Conservation (phyloP, 2,329 filamentous ascomycete species). For the Ophiostoma sp. region DNA sequence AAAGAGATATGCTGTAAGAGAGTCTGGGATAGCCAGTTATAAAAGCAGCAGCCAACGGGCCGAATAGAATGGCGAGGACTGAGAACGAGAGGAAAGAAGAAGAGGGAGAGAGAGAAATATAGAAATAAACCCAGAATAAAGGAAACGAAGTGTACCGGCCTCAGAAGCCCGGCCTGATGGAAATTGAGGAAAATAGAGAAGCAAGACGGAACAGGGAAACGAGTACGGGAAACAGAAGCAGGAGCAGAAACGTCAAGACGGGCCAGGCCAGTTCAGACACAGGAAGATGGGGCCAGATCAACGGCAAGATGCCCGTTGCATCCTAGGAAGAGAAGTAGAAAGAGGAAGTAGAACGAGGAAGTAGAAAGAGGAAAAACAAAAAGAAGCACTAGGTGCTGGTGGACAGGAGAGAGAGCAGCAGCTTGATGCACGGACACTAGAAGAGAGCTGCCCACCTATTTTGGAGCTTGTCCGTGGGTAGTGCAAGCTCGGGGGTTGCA, state of each 20-base stretch:
- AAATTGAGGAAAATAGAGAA: neutral
- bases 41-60: neutral
- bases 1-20: neutral
- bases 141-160: neutral
- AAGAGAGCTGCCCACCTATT: neutral
- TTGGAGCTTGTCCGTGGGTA: too few species aligned
- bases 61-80: neutral
- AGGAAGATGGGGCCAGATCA: neutral
- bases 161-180: neutral
- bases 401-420: neutral
- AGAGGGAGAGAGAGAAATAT: neutral
- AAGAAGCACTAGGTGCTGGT: neutral
- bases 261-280: neutral
- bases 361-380: neutral
- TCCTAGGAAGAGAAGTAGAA: slow-evolving; percentile 9
- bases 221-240: neutral
- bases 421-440: neutral
- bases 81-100: neutral
- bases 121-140: neutral
- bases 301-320: slow-evolving; percentile 14
- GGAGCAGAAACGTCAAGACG: neutral
- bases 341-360: neutral
- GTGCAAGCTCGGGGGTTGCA: neutral
- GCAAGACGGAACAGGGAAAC: neutral
- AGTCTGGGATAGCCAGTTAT: too few species aligned